Evolutionary conservation across 73 alveolate species (phyloP), one percentile per base, ranked within the genome.

Genomic region (Breviolum minutum): DNA sequence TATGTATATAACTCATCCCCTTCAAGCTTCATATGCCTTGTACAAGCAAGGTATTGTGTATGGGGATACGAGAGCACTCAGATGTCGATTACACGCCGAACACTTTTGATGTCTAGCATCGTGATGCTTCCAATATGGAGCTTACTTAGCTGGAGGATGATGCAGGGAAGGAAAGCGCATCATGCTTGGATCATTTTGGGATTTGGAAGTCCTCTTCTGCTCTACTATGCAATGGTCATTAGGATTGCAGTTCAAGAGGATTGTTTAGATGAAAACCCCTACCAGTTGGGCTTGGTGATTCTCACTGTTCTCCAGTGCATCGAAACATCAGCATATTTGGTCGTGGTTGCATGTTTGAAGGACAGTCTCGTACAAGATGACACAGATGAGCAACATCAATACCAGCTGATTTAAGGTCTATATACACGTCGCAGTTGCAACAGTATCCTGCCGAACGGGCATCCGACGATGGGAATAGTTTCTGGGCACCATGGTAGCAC

Each of bases 271-370:
- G 30, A 40, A 20, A 63, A 60, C 48, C 98, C 80, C 14, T 81
- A 73, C 32, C 98, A 92, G 82, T 90, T 92, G 60, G 91, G 90
- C 29, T 63, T 81, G 48, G 84, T 74, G 32, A 92, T 92, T 32
- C 91, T 92, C 30, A 92, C 98, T 27, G 80, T 27, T 61, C 80
- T 92, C 8, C 98, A 92, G 48, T 74, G 86, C 63, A 63, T 92
- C 17, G 98, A 92, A 24, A 92, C 98, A 26, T 73, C 30, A 7
- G 98, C 82, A 5, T 92, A 92, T 22, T 76, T 92, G 91, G 54
- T 63, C 48, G 91, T 92, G 10, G 98, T 92, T 24, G 98, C 98
- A 14, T 92, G 98, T 48, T 76, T 92, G 61, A 92, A 60, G 73
- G 98, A 92, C 40, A 60, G 89, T 48, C 98, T 92, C 16, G 81